phyloP scores from a whole-genome alignment of 2,329 filamentous ascomycete species.

The Fusarium nurragi region DNA sequence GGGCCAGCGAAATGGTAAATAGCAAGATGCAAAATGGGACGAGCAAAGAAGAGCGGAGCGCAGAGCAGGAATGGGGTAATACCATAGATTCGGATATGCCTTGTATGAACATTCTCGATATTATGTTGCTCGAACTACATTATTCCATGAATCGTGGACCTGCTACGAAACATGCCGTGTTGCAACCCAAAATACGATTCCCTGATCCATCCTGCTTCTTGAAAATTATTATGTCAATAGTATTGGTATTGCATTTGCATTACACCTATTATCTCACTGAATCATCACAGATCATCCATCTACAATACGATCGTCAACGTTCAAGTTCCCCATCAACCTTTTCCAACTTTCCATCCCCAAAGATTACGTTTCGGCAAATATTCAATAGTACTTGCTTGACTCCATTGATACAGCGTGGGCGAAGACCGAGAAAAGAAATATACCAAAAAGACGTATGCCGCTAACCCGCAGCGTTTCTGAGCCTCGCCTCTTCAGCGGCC shows the following conservation, averaged over 20 bases:
- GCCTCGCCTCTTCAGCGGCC: conserved; percentile 62
- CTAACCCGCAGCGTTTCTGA: conserved; percentile 59
- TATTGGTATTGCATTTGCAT: no score
- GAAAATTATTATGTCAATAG: background rate
- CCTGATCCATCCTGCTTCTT: background rate
- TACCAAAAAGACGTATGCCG: no score
- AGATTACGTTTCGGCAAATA: background rate
- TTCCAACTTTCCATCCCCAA: background rate
- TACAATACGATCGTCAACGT: background rate
- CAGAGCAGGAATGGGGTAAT: conserved; percentile 31
- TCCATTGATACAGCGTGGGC: background rate
- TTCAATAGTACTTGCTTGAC: background rate
- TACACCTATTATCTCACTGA: background rate
- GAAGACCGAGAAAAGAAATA: background rate
- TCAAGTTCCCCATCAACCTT: background rate
- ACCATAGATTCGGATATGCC: conserved; percentile 34
- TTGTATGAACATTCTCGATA: conserved; percentile 32
- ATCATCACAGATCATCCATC: background rate
- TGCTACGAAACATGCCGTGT: background rate
- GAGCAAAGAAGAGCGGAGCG: background rate
- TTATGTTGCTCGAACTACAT: background rate
- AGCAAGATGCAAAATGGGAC: conserved; percentile 21
- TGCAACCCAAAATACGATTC: background rate
- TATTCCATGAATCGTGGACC: no score
- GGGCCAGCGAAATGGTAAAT: conserved; percentile 36